phyloP scores from a whole-genome alignment of 2,329 filamentous ascomycete genomes.

The Elsinoe fawcettii region DNA sequence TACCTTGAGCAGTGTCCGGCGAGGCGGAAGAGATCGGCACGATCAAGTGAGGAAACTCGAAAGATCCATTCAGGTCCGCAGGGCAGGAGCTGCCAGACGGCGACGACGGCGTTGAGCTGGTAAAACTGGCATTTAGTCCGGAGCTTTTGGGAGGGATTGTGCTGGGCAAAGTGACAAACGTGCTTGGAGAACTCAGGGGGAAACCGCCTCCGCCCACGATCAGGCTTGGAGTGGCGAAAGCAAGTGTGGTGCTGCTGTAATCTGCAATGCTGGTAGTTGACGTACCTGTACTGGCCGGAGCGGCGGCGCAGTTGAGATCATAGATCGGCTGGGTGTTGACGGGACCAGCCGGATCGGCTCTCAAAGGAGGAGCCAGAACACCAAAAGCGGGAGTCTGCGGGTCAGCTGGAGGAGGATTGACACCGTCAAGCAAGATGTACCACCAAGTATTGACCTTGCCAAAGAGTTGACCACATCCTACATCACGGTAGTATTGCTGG shows the following conservation, averaged over 20 bases:
- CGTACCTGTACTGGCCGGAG: slow-evolving; percentile 12
- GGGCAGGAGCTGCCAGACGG: slow-evolving; percentile 23
- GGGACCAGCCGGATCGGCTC: slow-evolving; percentile 42
- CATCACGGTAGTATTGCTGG: slow-evolving; percentile 58
- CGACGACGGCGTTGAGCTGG: slow-evolving; percentile 10
- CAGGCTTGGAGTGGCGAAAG: slow-evolving; percentile 13
- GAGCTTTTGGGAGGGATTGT: neutral
- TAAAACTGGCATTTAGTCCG: neutral
- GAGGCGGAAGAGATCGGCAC: slow-evolving; percentile 30
- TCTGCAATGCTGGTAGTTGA: slow-evolving; percentile 46
- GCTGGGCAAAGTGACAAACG: slow-evolving; percentile 9
- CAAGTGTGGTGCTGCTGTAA: slow-evolving; percentile 17
- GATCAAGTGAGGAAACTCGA: slow-evolving; percentile 32
- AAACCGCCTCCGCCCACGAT: slow-evolving; percentile 8
- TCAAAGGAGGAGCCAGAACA: slow-evolving; percentile 51
- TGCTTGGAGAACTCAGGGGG: slow-evolving; percentile 13
- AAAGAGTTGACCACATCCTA: slow-evolving; percentile 40
- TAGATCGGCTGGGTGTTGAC: slow-evolving; percentile 39
- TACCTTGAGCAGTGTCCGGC: slow-evolving; percentile 35
- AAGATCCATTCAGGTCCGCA: slow-evolving; percentile 27
- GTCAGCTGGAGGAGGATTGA: slow-evolving; percentile 28
- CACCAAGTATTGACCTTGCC: slow-evolving; percentile 59
- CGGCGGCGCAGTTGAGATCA: slow-evolving; percentile 12
- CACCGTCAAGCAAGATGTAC: slow-evolving; percentile 63
- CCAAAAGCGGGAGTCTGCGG: slow-evolving; percentile 55